These are phyloP conservation scores for Actinomortierella wolfii DNA, from an alignment of 371 early-diverging fungal species.

Conservation along the genomic window DNA sequence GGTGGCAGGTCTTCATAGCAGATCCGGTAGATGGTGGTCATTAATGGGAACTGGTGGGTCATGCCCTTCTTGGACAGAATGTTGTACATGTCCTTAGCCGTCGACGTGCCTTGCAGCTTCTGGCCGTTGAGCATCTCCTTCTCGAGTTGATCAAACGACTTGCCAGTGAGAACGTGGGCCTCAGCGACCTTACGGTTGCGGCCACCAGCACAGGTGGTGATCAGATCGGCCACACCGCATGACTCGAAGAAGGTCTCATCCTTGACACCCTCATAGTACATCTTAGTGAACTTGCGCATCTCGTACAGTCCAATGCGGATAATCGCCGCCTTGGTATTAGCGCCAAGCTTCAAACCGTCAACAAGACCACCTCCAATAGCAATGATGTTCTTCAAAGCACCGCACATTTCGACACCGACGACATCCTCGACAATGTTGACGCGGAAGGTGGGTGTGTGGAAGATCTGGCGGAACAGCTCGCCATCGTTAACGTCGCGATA, in stretches of 20 bases:
- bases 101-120: slow-evolving; percentile 97
- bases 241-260: slow-evolving; percentile 95
- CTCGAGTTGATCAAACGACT: slow-evolving; percentile 91
- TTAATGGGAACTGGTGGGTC: slow-evolving; percentile 82
- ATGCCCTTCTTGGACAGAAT: slow-evolving; percentile 71
- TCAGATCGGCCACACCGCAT: slow-evolving; percentile 93
- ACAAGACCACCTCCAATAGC: slow-evolving; percentile 97
- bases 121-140: slow-evolving; percentile 93
- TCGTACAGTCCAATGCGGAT: slow-evolving; percentile 96
- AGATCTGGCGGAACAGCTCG: slow-evolving; percentile 75
- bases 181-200: slow-evolving; percentile 96
- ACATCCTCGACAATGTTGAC: slow-evolving; percentile 86
- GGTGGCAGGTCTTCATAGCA: slow-evolving; percentile 74
- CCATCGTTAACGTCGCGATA: slow-evolving; percentile 76
- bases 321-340: slow-evolving; percentile 97
- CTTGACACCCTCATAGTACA: slow-evolving; percentile 77
- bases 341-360: slow-evolving; percentile 78
- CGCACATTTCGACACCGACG: slow-evolving; percentile 95
- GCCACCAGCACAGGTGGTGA: slow-evolving; percentile 97
- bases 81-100: slow-evolving; percentile 87
- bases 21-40: slow-evolving; percentile 87
- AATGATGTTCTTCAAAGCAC: slow-evolving; percentile 99
- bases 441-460: slow-evolving; percentile 89
- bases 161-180: slow-evolving; percentile 87
- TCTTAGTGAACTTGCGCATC: slow-evolving; percentile 92